Evolutionary conservation across 108 stramenopile species (phyloP).

Genomic region (Cyclotella kingstonii): DNA sequence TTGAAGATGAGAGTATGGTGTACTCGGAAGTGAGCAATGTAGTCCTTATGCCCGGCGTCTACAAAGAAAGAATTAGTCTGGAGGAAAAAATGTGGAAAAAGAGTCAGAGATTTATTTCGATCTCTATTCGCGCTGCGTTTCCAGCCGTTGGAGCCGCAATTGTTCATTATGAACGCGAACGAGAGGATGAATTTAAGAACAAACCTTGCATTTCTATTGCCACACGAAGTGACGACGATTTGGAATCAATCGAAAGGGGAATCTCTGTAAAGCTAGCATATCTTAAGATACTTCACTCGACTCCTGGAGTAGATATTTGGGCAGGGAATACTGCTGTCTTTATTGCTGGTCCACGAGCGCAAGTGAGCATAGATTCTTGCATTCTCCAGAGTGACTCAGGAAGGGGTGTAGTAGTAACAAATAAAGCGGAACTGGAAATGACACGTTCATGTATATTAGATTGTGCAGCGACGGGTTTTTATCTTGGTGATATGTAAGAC

Average conservation of each 20-base stretch:
- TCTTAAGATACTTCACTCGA: constrained; percentile 20
- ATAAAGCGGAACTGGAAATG: constrained; percentile 27
- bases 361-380: constrained; percentile 32
- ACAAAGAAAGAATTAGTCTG: constrained; percentile 18
- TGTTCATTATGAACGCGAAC: constrained; percentile 9
- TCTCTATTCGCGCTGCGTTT: constrained; percentile 27
- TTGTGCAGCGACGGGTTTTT: constrained; percentile 50
- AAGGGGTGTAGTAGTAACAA: constrained; percentile 45
- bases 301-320: constrained; percentile 40
- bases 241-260: constrained; percentile 1
- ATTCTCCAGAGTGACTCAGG: constrained; percentile 42
- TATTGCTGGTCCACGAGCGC: constrained; percentile 17
- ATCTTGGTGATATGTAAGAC: constrained; percentile 34
- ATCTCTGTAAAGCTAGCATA: constrained; percentile 26
- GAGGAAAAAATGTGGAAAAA: constrained; percentile 7
- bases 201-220: constrained; percentile 12
- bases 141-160: constrained; percentile 22
- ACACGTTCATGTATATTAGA: constrained; percentile 17
- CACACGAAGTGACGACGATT: background rate
- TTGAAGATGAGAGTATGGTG: background rate
- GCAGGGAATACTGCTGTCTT: constrained; percentile 34
- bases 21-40: constrained; percentile 18
- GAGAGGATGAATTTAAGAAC: background rate
- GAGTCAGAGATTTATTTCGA: constrained; percentile 1
- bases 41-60: constrained; percentile 25